Percentiles rank a stretch among this genome's conserved stretches.
These are phyloP conservation scores for Wallacemonas collosoma DNA, from an alignment of 208 protist genomes.

Conservation along the genomic window DNA sequence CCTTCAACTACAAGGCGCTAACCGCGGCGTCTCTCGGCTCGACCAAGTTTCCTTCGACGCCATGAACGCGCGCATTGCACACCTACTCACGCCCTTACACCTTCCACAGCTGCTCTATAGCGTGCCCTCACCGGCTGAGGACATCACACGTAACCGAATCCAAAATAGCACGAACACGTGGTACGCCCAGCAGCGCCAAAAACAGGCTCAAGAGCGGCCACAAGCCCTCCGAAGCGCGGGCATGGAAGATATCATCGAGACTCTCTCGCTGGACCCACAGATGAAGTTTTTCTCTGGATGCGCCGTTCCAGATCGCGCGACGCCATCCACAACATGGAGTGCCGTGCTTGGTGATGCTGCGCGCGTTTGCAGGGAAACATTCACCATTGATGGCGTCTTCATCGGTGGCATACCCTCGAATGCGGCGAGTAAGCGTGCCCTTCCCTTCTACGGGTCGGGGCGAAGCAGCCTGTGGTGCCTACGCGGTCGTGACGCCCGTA, in stretches of 20 bases:
- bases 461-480: conserved; percentile 62
- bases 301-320: conserved; percentile 20
- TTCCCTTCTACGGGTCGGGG: conserved; percentile 24
- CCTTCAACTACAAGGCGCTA: conserved; percentile 18
- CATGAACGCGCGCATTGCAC: conserved; percentile 55
- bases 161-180: background rate
- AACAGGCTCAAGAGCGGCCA: conserved; percentile 13
- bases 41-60: conserved; percentile 39
- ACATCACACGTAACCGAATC: conserved; percentile 13
- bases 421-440: conserved; percentile 6
- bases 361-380: conserved; percentile 23
- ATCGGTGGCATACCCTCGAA: background rate
- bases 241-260: conserved; percentile 54
- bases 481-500: conserved; percentile 35
- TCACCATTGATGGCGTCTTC: conserved; percentile 23
- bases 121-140: conserved; percentile 25
- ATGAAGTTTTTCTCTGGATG: conserved; percentile 76
- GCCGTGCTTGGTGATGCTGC: conserved; percentile 45
- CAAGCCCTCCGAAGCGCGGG: conserved; percentile 28
- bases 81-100: conserved; percentile 55
- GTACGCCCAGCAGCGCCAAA: background rate
- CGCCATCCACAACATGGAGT: conserved; percentile 24
- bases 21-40: conserved; percentile 23
- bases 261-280: conserved; percentile 59
- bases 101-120: conserved; percentile 62